phyloP scores from a whole-genome alignment of 1,284 basidiomycete genomes.

The Ustanciosporium gigantosporum region DNA sequence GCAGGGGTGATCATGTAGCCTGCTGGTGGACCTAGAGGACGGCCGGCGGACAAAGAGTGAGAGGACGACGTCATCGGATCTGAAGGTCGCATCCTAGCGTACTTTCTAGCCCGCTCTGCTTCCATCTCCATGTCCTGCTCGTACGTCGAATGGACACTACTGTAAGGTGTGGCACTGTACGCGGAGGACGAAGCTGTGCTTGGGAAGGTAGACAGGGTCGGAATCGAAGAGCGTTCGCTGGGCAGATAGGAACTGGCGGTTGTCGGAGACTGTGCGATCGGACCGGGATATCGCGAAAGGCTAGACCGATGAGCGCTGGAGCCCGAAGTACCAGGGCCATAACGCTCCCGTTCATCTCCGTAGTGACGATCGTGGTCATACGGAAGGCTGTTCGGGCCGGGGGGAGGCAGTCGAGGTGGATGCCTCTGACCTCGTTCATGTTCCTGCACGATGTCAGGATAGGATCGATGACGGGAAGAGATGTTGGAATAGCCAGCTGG shows the following conservation, averaged over 20 bases:
- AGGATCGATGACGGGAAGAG: slow-evolving; percentile 14
- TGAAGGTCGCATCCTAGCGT: slow-evolving; percentile 4
- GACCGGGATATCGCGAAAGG: slow-evolving; percentile 6
- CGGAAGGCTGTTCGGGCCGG: no score
- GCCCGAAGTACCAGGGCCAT: no score
- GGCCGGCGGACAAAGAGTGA: not conserved
- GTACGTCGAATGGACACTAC: slow-evolving; percentile 8
- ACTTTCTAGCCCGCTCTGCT: slow-evolving; percentile 16
- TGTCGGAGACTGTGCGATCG: slow-evolving; percentile 10
- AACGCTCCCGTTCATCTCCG: no score
- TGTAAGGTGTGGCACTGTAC: slow-evolving; percentile 5
- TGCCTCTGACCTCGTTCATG: not conserved
- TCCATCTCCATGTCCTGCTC: slow-evolving; percentile 25
- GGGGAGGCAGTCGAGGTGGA: not conserved
- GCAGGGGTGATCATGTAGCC: slow-evolving; percentile 10
- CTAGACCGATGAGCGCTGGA: slow-evolving; percentile 11
- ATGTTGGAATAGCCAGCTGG: not conserved
- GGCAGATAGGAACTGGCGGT: slow-evolving; percentile 13
- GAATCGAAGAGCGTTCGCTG: slow-evolving; percentile 27
- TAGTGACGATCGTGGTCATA: slow-evolving; percentile 10
- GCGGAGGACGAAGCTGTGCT: slow-evolving; percentile 13
- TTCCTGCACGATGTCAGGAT: slow-evolving; percentile 10
- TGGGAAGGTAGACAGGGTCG: slow-evolving; percentile 9
- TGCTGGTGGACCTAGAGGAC: not conserved
- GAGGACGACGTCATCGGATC: slow-evolving; percentile 3